Evolutionary conservation across 305 asterid genomes (phyloP).

Genomic region (Salvia sclarea): DNA sequence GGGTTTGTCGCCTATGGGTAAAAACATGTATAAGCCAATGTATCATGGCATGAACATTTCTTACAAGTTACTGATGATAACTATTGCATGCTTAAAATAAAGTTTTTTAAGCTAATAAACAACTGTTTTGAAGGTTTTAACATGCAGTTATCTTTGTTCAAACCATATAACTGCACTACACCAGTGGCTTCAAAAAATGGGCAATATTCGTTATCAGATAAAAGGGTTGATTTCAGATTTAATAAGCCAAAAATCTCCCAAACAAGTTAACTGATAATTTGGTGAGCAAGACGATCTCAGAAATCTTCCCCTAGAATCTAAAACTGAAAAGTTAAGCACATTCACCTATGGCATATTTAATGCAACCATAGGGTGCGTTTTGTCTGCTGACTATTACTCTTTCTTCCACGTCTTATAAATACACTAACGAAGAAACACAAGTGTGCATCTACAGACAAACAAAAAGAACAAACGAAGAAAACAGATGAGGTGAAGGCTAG

Average conservation of each 20-base stretch:
- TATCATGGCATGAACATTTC: slow-evolving; percentile 14
- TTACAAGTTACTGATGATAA: slow-evolving; percentile 20
- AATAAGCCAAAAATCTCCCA: neutral
- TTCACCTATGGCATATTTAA: slow-evolving; percentile 8
- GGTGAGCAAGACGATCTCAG: slow-evolving; percentile 13
- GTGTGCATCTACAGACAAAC: neutral
- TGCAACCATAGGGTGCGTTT: slow-evolving; percentile 5
- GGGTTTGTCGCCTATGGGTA: slow-evolving; percentile 76
- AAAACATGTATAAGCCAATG: slow-evolving; percentile 19
- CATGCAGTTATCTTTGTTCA: neutral
- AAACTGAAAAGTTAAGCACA: slow-evolving; percentile 4
- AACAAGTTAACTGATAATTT: slow-evolving; percentile 2
- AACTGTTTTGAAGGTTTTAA: slow-evolving; percentile 7
- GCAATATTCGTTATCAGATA: neutral
- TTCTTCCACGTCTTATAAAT: slow-evolving; percentile 17
- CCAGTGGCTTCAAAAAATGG: neutral
- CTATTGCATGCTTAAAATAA: slow-evolving; percentile 23
- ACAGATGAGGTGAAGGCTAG: neutral
- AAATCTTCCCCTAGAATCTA: slow-evolving; percentile 6
- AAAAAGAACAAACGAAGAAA: neutral
- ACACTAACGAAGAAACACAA: neutral
- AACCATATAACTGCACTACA: slow-evolving; percentile 7
- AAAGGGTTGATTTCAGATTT: neutral
- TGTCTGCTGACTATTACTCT: neutral
- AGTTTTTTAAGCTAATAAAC: slow-evolving; percentile 12